Evolutionary conservation across 2,329 filamentous ascomycete genomes (phyloP).

Genomic region (Incumbomyces lentus): DNA sequence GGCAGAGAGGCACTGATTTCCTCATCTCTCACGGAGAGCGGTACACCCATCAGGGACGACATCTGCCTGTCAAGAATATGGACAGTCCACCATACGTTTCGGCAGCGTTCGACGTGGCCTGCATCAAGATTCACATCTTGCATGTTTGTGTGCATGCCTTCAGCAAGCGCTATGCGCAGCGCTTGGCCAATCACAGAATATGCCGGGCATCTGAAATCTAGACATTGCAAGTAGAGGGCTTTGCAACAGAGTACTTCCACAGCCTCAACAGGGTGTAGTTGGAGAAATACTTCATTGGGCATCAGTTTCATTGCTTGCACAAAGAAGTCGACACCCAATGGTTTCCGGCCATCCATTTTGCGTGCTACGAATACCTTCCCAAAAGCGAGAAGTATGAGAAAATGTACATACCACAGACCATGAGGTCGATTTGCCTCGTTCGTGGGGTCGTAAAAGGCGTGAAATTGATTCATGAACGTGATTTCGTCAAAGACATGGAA

Average conservation of each 20-base stretch:
- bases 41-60: slow-evolving; percentile 44
- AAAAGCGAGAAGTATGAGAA: slow-evolving; percentile 44
- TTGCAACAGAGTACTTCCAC: slow-evolving; percentile 44
- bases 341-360: slow-evolving; percentile 27
- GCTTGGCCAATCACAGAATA: slow-evolving; percentile 43
- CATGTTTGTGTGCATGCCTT: slow-evolving; percentile 47
- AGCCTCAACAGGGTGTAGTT: slow-evolving; percentile 35
- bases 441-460: slow-evolving; percentile 31
- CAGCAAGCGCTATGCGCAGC: slow-evolving; percentile 38
- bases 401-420: slow-evolving; percentile 44
- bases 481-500: slow-evolving; percentile 47
- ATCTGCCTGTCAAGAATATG: slow-evolving; percentile 46
- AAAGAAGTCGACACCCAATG: slow-evolving; percentile 40
- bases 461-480: slow-evolving; percentile 37
- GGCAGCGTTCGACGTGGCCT: slow-evolving; percentile 35
- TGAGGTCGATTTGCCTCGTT: slow-evolving; percentile 19
- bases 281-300: slow-evolving; percentile 33
- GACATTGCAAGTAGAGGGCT: slow-evolving; percentile 43
- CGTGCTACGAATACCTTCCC: slow-evolving; percentile 44
- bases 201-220: slow-evolving; percentile 41
- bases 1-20: slow-evolving; percentile 41
- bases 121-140: slow-evolving; percentile 33
- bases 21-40: slow-evolving; percentile 41
- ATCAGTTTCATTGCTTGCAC: slow-evolving; percentile 36
- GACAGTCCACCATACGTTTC: slow-evolving; percentile 45